Evolutionary conservation across 192 early-diverging fungal genomes (phyloP), one percentile per base, ranked within the genome.

Genomic region (Gaertneriomyces semiglobifer): DNA sequence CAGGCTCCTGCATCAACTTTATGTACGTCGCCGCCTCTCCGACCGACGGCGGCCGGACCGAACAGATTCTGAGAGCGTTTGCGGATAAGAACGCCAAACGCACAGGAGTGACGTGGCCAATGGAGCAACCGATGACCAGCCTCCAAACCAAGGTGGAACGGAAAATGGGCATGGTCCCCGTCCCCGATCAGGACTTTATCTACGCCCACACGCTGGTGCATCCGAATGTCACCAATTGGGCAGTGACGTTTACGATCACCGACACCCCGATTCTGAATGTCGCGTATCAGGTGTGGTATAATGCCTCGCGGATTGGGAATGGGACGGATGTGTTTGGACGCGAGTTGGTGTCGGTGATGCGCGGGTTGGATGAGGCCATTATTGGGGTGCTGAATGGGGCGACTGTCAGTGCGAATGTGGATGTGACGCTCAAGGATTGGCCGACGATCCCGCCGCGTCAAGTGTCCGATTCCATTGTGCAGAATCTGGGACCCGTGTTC

Each of bases 271-370:
- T 74, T 16, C 69, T 45, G 5, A 88, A 89, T 68, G 78, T 81
- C 52, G 81, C 79, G 44, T 91, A 91, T 64, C 89, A 91, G 73
- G 72, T 90, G 38, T 91, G 89, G 89, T 88, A 82, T 71, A 91
- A 91, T 72, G 78, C 79, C 48, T 75, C 84, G 6, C 69, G 74
- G 12, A 69, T 74, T 12, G 78, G 78, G 39, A 91, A 91, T 60
- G 58, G 64, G 18, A 79, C 81, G 18, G 89, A 91, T 70, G 73
- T 85, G 7, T 87, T 84, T 61, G 84, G 84, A 10, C 79, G 82
- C 16, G 74, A 82, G 42, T 10, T 88, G 40, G 68, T 90, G 6
- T 73, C 85, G 7, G 69, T 89, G 38, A 76, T 84, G 57, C 73
- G 88, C 16, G 86, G 81, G 14, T 43, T 91, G n/a, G 88, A 91